phyloP scores from a whole-genome alignment of 2,329 filamentous ascomycete species.

The Fusarium sp. region DNA sequence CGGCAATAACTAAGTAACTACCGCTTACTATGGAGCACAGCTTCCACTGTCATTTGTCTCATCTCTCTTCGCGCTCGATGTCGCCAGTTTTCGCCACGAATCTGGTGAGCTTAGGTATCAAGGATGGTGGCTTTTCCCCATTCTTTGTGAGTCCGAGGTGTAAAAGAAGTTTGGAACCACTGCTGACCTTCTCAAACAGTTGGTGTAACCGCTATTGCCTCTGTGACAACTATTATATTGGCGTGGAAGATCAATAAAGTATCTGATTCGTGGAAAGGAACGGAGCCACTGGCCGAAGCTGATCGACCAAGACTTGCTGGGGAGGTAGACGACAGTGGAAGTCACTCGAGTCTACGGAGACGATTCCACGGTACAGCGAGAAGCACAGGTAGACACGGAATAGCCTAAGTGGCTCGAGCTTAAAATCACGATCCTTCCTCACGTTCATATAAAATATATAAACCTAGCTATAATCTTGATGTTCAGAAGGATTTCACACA shows the following conservation, averaged over 20 bases:
- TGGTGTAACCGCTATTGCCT: accelerated
- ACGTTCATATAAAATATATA: background rate
- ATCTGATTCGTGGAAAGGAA: accelerated
- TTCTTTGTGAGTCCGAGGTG: accelerated
- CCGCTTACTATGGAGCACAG: background rate
- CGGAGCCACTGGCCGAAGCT: accelerated
- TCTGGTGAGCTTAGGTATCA: accelerated
- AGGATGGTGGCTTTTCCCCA: background rate
- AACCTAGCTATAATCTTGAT: no score
- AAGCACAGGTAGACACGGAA: accelerated
- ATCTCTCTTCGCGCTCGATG: accelerated
- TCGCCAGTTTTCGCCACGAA: background rate
- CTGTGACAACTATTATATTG: background rate
- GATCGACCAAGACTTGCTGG: accelerated
- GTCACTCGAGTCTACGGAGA: accelerated
- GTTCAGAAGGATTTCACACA: accelerated
- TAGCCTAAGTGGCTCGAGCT: accelerated
- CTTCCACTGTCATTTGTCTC: background rate
- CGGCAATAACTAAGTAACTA: accelerated
- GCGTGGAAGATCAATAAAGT: background rate
- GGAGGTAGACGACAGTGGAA: background rate
- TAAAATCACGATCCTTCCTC: accelerated
- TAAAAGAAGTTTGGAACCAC: accelerated
- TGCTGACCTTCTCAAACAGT: background rate
- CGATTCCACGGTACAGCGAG: accelerated